Evolutionary conservation across 805 yeast genomes (phyloP).

Genomic region (Candida khao-thaluensis): DNA sequence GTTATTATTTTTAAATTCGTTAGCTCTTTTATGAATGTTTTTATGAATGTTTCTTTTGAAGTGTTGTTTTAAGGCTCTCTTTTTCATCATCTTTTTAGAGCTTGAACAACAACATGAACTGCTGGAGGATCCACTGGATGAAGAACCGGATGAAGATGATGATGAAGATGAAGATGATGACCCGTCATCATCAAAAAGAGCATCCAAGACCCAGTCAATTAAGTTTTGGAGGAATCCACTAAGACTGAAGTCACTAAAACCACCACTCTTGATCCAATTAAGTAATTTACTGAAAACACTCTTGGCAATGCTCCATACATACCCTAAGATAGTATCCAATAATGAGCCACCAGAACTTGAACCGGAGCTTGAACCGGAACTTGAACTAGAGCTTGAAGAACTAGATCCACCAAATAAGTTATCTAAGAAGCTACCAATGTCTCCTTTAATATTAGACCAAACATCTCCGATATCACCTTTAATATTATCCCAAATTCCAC

Average conservation of each 20-base stretch:
- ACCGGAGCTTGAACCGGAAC: background rate
- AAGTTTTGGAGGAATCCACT: constrained; percentile 12
- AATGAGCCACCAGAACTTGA: constrained; percentile 8
- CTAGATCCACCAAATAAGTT: constrained; percentile 14
- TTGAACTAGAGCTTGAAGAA: background rate
- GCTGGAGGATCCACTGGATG: background rate
- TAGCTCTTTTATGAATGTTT: constrained; percentile 17
- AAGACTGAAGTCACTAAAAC: constrained; percentile 9
- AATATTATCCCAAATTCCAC: constrained; percentile 7
- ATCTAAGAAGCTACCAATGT: constrained; percentile 12
- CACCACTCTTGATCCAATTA: constrained; percentile 13
- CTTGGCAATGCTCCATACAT: background rate
- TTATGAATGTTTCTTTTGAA: constrained; percentile 19
- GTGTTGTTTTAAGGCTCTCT: constrained; percentile 19
- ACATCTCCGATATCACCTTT: constrained; percentile 3
- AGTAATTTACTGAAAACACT: constrained; percentile 11
- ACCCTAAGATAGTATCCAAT: constrained; percentile 3
- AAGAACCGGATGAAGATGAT: constrained; percentile 5
- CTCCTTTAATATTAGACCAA: too few species aligned
- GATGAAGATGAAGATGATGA: constrained; percentile 13
- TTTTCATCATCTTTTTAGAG: constrained; percentile 12
- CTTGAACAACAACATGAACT: constrained; percentile 11
- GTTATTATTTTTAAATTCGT: constrained; percentile 13
- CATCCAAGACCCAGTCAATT: constrained; percentile 19
- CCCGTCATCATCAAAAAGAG: constrained; percentile 22